A percentile compares a stretch with the other conserved stretches of the same genome.
Evolutionary conservation across 495 filamentous ascomycete species (phyloP).

Genomic region (Jackrogersella minutella): DNA sequence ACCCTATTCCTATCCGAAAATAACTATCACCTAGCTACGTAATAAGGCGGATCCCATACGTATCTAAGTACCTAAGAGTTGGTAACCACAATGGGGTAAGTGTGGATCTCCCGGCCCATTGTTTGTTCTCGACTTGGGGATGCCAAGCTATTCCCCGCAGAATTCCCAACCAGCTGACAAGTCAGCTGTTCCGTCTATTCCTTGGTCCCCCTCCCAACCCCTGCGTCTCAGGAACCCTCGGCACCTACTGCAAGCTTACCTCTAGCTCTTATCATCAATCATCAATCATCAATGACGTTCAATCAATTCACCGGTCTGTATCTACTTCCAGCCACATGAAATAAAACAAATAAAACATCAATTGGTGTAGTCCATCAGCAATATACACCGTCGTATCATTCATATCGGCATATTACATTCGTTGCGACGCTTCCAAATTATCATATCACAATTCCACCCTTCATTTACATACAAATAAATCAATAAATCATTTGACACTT

Average conservation of each 20-base stretch:
- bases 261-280: neutral
- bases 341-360: slow-evolving; percentile 12
- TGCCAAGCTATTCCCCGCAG: slow-evolving; percentile 34
- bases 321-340: slow-evolving; percentile 1
- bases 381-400: slow-evolving; percentile 4
- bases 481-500: slow-evolving; percentile 3
- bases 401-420: slow-evolving; percentile 14
- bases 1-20: too few species aligned
- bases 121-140: slow-evolving; percentile 8
- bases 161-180: slow-evolving; percentile 20
- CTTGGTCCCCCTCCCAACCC: slow-evolving; percentile 5
- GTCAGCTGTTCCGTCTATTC: slow-evolving; percentile 18
- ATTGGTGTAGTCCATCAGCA: slow-evolving; percentile 17
- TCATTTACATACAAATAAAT: slow-evolving; percentile 12
- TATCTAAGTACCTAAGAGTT: neutral
- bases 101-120: slow-evolving; percentile 2
- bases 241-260: slow-evolving; percentile 21
- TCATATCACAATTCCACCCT: slow-evolving; percentile 6
- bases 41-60: slow-evolving; percentile 37
- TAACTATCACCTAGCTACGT: slow-evolving; percentile 22
- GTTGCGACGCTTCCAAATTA: slow-evolving; percentile 2
- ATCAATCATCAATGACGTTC: neutral
- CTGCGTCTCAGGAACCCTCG: slow-evolving; percentile 39
- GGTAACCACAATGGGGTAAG: slow-evolving; percentile 25
- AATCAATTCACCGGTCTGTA: neutral